A percentile compares a stretch with the other conserved stretches of the same genome.
phyloP scores from a whole-genome alignment of 768 basidiomycete species.

The Lyophyllum atratum region DNA sequence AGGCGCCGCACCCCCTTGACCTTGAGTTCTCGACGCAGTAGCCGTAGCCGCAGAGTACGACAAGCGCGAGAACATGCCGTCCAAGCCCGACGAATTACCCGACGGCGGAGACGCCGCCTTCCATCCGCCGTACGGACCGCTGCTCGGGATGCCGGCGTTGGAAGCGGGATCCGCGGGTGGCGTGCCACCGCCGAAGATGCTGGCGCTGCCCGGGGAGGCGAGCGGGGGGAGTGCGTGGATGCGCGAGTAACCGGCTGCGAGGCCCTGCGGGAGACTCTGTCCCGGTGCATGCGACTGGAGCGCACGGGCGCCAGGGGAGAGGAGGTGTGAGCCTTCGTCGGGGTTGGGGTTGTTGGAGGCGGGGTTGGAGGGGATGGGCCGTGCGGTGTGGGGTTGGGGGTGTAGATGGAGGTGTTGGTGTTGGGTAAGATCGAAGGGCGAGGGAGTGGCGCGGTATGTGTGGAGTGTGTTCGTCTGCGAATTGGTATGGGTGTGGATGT shows the following conservation, averaged over 20 bases:
- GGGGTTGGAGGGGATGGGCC: constrained; percentile 31
- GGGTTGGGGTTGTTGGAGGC: constrained; percentile 7
- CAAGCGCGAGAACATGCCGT: constrained; percentile 56
- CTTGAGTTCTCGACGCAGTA: constrained; percentile 22
- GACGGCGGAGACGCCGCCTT: constrained; percentile 18
- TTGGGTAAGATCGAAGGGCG: constrained; percentile 49
- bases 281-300: constrained; percentile 88
- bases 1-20: constrained; percentile 10
- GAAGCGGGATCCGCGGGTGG: constrained; percentile 8
- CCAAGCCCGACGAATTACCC: constrained; percentile 29
- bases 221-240: constrained; percentile 73
- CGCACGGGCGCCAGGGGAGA: constrained; percentile 76
- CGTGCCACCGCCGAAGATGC: constrained; percentile 18
- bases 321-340: constrained; percentile 30
- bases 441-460: constrained; percentile 42
- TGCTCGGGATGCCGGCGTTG: constrained; percentile 18
- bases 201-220: constrained; percentile 33
- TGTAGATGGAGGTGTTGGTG: constrained; percentile 30
- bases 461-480: constrained; percentile 37
- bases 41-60: constrained; percentile 53
- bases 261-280: constrained; percentile 87
- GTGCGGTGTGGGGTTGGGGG: constrained; percentile 28
- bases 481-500: constrained; percentile 40
- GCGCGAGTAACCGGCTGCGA: constrained; percentile 88
- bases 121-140: constrained; percentile 31